Evolutionary conservation across 78 protist species (phyloP), one percentile per base, ranked within the genome.

Genomic region (Bigelowiella natans): DNA sequence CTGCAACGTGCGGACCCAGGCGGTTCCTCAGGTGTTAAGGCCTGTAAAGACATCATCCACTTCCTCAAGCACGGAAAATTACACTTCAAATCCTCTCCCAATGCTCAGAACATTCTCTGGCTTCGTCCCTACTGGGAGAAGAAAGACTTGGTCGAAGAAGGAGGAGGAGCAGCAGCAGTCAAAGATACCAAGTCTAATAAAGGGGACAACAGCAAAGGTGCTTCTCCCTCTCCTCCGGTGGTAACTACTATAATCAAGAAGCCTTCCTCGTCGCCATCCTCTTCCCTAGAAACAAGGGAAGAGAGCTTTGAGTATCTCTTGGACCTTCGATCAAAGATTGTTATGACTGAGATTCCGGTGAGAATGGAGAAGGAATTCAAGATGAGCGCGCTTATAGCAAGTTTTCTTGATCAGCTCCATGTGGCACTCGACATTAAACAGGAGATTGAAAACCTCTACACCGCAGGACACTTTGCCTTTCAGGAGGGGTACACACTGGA

Each of bases 271-370:
- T 7, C 73, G 18, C 73, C 18, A 51, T 51, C 18, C 73, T 51
- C 7, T 51, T 51, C 34, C 7, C 18, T 26, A 51, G 7, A 7
- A 51, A 51, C 73, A 51, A 26, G 18, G 73, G 86, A 83, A 28
- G 86, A 83, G 38, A 11, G 37, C 37, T 11, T 83, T 2, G 86
- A 7, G 11, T 7, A 30, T 26, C 86, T 83, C 39, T 34, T 83
- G 37, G 86, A 83, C 11, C 86, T 83, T 7, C 86, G 86, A 26
- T 30, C 38, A 29, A 83, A 83, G 11, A 7, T 83, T 26, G 38
- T 83, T 18, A 83, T 83, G 86, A 83, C 86, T 34, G 86, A 83
- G 86, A 83, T 83, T 30, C 86, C 86, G 3, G 86, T 2, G 3
- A 18, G 29, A 18, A 29, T 83, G 39, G 86, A 83, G 86, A 7